Conservation (phyloP, 108 stramenopile genomes). For the Cylindrotheca fusiformis region DNA sequence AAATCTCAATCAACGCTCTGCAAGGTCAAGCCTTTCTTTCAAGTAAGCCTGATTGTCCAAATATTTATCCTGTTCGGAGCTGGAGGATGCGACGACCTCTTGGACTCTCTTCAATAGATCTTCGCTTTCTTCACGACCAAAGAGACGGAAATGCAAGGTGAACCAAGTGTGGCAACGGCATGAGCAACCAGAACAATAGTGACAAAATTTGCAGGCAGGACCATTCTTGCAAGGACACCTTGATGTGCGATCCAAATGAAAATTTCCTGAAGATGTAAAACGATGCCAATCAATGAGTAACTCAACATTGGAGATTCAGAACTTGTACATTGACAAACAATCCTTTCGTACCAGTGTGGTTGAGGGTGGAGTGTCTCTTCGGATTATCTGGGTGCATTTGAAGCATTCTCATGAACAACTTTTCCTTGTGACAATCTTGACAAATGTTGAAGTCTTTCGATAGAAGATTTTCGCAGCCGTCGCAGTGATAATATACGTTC, state of each 20-base stretch:
- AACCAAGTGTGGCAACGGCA: slow-evolving; percentile 72
- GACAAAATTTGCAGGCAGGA: slow-evolving; percentile 44
- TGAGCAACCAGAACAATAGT: slow-evolving; percentile 63
- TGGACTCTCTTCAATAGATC: slow-evolving; percentile 35
- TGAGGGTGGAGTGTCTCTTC: slow-evolving; percentile 43
- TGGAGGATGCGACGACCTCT: slow-evolving; percentile 20
- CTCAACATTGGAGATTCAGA: no score
- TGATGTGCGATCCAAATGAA: slow-evolving; percentile 20
- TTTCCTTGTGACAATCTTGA: slow-evolving; percentile 59
- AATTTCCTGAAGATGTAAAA: no score
- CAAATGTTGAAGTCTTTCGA: slow-evolving; percentile 86
- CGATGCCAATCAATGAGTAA: no score
- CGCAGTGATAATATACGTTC: slow-evolving; percentile 87
- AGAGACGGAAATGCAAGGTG: slow-evolving; percentile 62
- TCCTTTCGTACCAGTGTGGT: slow-evolving; percentile 49
- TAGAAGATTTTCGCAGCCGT: slow-evolving; percentile 82
- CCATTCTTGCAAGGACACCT: slow-evolving; percentile 76
- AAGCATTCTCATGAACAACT: slow-evolving; percentile 19
- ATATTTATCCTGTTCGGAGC: background rate
- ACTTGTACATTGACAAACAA: background rate
- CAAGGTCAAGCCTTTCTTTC: no score
- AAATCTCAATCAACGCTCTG: no score
- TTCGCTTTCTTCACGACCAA: slow-evolving; percentile 35
- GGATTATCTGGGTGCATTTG: slow-evolving; percentile 59
- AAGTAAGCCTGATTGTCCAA: no score